Conservation (phyloP, 2,329 filamentous ascomycete genomes). For the Penicillium crustosum region DNA sequence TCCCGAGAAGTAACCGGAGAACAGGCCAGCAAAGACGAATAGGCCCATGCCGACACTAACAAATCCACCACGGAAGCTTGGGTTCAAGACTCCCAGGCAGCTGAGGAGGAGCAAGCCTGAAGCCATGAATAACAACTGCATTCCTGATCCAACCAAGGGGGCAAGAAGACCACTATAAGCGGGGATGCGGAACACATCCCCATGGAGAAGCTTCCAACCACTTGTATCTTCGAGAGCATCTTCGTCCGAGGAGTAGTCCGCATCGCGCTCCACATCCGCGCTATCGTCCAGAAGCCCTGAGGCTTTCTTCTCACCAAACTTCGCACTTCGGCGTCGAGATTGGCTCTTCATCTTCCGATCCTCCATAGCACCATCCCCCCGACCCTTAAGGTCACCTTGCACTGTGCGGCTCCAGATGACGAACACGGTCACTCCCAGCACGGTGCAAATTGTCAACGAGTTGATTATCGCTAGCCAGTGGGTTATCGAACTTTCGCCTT, state of each 20-base stretch:
- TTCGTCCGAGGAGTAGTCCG: slow-evolving; percentile 64
- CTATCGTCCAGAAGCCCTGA: slow-evolving; percentile 61
- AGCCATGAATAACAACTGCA: slow-evolving; percentile 82
- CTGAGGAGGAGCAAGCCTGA: slow-evolving; percentile 69
- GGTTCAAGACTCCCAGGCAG: slow-evolving; percentile 76
- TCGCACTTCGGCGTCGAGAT: slow-evolving; percentile 36
- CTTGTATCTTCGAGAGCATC: slow-evolving; percentile 75
- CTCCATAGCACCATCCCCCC: slow-evolving; percentile 65
- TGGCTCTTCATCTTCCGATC: slow-evolving; percentile 61
- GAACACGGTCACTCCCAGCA: slow-evolving; percentile 75
- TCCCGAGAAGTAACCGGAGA: slow-evolving; percentile 85
- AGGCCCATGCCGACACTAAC: slow-evolving; percentile 79
- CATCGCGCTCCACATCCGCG: slow-evolving; percentile 53
- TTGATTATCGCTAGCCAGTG: slow-evolving; percentile 90
- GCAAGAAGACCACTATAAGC: slow-evolving; percentile 70
- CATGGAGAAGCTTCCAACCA: slow-evolving; percentile 85
- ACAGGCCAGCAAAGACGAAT: slow-evolving; percentile 78
- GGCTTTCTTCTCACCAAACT: slow-evolving; percentile 54
- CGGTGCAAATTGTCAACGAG: slow-evolving; percentile 76
- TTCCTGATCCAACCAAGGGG: slow-evolving; percentile 78
- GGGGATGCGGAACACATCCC: slow-evolving; percentile 81
- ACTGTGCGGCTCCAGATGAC: slow-evolving; percentile 80
- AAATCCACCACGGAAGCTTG: slow-evolving; percentile 86
- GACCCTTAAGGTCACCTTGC: slow-evolving; percentile 73
- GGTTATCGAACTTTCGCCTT: slow-evolving; percentile 75